Percentiles rank a stretch among this genome's conserved stretches.
These are phyloP conservation scores for Fusarium sp. DNA, from an alignment of 2,329 filamentous ascomycete species.

Conservation along the genomic window DNA sequence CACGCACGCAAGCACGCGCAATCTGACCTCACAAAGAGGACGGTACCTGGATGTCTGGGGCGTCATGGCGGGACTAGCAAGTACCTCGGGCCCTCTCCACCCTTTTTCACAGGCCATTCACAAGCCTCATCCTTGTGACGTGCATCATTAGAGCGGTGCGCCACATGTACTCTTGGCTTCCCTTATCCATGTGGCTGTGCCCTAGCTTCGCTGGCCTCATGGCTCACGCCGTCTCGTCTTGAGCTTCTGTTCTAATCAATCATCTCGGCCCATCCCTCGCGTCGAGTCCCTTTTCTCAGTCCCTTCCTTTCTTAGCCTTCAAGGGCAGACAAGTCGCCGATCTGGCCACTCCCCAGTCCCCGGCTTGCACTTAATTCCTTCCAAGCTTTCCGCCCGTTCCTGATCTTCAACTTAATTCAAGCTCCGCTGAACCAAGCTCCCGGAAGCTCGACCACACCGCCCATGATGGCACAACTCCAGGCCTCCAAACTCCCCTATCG, in stretches of 20 bases:
- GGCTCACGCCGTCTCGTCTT: conserved; percentile 28
- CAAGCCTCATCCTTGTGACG: conserved; percentile 36
- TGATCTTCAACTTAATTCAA: conserved; percentile 18
- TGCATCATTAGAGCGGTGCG: conserved; percentile 17
- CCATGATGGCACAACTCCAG: conserved; percentile 54
- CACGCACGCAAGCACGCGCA: conserved; percentile 8
- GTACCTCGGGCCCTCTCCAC: conserved; percentile 2
- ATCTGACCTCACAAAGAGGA: not conserved
- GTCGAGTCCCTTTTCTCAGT: conserved; percentile 36
- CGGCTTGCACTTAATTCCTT: conserved; percentile 19
- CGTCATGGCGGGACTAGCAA: not conserved
- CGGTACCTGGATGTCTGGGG: conserved; percentile 2
- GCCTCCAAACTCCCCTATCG: conserved; percentile 76
- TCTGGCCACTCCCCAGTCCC: conserved; percentile 30
- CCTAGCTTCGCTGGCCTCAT: conserved; percentile 48
- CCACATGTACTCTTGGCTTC: conserved; percentile 27
- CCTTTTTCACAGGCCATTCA: not conserved
- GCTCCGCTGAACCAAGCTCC: conserved; percentile 25
- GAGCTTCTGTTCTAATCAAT: conserved; percentile 32
- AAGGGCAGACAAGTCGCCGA: conserved; percentile 37
- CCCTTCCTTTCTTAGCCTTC: conserved; percentile 28
- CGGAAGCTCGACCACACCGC: conserved; percentile 21
- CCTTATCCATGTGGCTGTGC: conserved; percentile 43
- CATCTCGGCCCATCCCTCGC: conserved; percentile 39
- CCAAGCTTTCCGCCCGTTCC: conserved; percentile 9